Evolutionary conservation across 2,329 filamentous ascomycete species (phyloP).

Genomic region (Colletotrichum sp.): DNA sequence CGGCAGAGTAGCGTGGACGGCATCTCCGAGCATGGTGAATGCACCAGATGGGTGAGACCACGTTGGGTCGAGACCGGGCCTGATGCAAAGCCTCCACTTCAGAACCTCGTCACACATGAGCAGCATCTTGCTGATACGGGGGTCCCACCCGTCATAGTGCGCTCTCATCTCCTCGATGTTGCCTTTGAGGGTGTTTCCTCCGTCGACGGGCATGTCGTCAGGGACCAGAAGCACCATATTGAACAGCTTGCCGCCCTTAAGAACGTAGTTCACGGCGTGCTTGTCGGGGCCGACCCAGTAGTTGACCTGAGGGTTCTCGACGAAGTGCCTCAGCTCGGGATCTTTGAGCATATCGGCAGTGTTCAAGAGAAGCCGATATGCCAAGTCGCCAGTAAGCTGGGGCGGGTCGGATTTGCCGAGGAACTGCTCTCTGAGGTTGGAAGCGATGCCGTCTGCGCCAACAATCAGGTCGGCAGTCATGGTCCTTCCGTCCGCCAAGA

Average conservation of each 20-base stretch:
- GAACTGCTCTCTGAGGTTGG: slow-evolving; percentile 20
- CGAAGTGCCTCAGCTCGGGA: slow-evolving; percentile 24
- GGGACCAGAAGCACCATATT: slow-evolving; percentile 43
- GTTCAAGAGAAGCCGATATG: slow-evolving; percentile 30
- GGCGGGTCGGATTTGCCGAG: slow-evolving; percentile 19
- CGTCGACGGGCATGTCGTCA: slow-evolving; percentile 42
- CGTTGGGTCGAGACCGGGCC: slow-evolving; percentile 49
- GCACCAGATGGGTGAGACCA: slow-evolving; percentile 63
- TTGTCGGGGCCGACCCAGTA: slow-evolving; percentile 31
- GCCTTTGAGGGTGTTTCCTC: slow-evolving; percentile 41
- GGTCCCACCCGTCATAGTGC: slow-evolving; percentile 63
- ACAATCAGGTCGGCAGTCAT: slow-evolving; percentile 44
- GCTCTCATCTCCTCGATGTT: slow-evolving; percentile 53
- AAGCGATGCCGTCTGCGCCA: slow-evolving; percentile 50
- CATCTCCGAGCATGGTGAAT: slow-evolving; percentile 67
- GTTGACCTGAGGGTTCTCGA: slow-evolving; percentile 26
- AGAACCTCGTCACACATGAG: slow-evolving; percentile 60
- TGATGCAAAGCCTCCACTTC: slow-evolving; percentile 66
- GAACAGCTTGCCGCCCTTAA: slow-evolving; percentile 29
- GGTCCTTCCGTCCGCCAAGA: slow-evolving; percentile 25
- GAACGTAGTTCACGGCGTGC: slow-evolving; percentile 32
- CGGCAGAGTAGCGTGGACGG: slow-evolving; percentile 68
- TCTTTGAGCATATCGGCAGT: slow-evolving; percentile 26
- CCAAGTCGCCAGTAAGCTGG: slow-evolving; percentile 30
- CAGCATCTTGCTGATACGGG: slow-evolving; percentile 59